Base-by-base conservation (phyloP, 176 grass and related monocot genomes). In the Secale cereale region DNA sequence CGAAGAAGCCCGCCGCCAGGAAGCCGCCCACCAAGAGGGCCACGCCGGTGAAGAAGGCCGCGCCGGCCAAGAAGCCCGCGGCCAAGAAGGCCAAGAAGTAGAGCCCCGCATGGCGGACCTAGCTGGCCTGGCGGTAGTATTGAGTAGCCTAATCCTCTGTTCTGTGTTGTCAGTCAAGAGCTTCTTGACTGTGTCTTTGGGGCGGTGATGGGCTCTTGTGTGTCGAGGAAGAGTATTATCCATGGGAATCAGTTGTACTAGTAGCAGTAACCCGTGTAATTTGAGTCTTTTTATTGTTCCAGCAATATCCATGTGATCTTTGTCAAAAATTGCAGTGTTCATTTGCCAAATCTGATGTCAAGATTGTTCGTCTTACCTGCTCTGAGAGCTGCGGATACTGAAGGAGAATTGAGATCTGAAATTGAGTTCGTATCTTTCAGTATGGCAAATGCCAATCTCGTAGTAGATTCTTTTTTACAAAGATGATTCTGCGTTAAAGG, bases 1-100 rank as follows among this genome's bases (percentile, higher is more conserved):
- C 28, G 3, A 74, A 79, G 82, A 25, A 79, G 9, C 36, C 74
- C 6, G 65, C 64, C 0, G 50, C 71, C 71, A 6, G 54, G 54
- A 78, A 81, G 63, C 8, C 74, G 4, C 65, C 60, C 23, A 33
- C 59, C 36, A 57, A 57, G 54, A 2, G 54, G 7, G 54, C 54
- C 19, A 57, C 54, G 0, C 71, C 71, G 1, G 45, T 48, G 71
- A 74, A 74, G 71, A 74, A 74, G 71, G 71, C 26, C 15, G 71
- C 71, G 3, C 45, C 41, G 15, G 41, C 73, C 2, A 54, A 76
- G 72, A 76, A 76, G 45, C 48, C 85, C 1, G 66, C 92, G 16
- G 41, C 61, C 6, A 83, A 77, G 83, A 91, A 87, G 85, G 86
- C 78, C 26, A 96, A 88, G 91, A 97, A 97, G 76, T 92, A 91